Evolutionary conservation across 371 early-diverging fungal species (phyloP).

Genomic region (Syncephalis plumigaleata): DNA sequence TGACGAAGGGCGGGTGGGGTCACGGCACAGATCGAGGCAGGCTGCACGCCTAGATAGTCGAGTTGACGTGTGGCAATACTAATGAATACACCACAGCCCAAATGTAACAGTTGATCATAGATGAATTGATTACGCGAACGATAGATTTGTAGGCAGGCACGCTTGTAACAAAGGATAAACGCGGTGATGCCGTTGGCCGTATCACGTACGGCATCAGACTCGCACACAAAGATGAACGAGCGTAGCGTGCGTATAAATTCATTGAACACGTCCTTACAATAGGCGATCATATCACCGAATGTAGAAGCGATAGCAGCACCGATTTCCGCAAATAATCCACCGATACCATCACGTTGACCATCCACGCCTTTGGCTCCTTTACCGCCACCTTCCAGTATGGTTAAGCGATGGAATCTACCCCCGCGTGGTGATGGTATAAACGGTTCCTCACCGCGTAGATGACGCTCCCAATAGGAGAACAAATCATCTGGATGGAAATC

Average conservation of each 20-base stretch:
- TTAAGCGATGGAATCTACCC: not conserved
- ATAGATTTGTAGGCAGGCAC: constrained; percentile 24
- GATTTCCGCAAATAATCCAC: not conserved
- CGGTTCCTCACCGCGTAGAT: not conserved
- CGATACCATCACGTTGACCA: not conserved
- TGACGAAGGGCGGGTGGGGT: no score
- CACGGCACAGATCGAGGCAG: no score
- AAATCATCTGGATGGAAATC: not conserved
- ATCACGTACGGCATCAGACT: constrained; percentile 18
- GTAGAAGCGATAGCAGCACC: not conserved
- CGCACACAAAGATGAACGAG: not conserved
- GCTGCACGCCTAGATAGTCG: no score
- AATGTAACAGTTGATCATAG: constrained; percentile 27
- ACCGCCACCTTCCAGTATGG: not conserved
- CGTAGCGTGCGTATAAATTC: not conserved
- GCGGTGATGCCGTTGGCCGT: constrained; percentile 15
- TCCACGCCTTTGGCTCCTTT: not conserved
- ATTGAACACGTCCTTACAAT: not conserved
- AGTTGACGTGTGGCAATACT: constrained; percentile 1
- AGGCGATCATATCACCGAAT: not conserved
- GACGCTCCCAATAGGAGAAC: constrained; percentile 1
- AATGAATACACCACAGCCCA: constrained; percentile 24
- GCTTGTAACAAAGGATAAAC: constrained; percentile 17
- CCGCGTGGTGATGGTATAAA: not conserved
- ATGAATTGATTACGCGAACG: constrained; percentile 19